Conservation (phyloP, 179 eudicot species). For the Heliamphora pulchella region DNA sequence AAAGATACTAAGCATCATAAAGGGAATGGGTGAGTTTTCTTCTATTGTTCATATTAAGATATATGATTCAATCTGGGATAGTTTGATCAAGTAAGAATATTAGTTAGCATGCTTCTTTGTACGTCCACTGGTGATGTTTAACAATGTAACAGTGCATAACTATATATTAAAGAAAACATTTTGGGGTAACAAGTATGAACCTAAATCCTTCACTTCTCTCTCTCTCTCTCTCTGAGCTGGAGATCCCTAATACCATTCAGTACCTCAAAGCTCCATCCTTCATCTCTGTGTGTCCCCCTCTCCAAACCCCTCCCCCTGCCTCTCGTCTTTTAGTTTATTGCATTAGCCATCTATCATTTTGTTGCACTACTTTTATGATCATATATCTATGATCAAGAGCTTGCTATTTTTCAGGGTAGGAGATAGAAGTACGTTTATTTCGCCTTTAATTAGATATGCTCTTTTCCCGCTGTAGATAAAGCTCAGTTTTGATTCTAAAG, state of each 20-base stretch:
- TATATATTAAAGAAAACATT: background rate
- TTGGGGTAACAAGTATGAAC: background rate
- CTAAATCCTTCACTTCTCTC: background rate
- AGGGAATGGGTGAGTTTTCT: constrained; percentile 64
- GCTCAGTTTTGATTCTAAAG: no score
- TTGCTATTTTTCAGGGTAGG: no score
- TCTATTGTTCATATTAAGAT: background rate
- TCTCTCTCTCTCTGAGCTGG: background rate
- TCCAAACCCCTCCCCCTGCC: no score
- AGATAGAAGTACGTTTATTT: no score
- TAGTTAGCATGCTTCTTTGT: background rate
- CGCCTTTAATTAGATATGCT: no score
- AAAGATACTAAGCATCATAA: constrained; percentile 58
- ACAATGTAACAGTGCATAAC: background rate
- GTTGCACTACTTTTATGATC: background rate
- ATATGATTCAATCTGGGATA: background rate
- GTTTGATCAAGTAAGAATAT: background rate
- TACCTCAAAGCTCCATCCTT: background rate
- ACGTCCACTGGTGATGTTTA: background rate
- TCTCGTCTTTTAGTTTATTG: no score
- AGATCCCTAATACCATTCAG: background rate
- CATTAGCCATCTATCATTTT: no score
- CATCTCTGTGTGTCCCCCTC: no score
- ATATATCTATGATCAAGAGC: background rate
- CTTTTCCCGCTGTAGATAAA: background rate